These are phyloP conservation scores for Scheffersomyces illinoinensis DNA, from an alignment of 1,139 yeast species.

Conservation along the genomic window DNA sequence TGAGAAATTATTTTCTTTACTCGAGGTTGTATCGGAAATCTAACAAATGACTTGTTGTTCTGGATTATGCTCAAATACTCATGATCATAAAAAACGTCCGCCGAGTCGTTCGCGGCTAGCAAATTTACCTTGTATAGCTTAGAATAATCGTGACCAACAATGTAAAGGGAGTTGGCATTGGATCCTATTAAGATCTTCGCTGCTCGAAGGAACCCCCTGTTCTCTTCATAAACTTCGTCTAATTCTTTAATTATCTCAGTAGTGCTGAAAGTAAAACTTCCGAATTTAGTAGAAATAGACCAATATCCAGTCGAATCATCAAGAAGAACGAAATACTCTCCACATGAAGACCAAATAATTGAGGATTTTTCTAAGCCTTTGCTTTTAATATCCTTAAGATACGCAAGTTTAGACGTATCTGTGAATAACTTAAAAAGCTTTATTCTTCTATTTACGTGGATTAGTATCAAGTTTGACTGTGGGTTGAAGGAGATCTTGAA, in stretches of 20 bases:
- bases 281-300: conserved; percentile 39
- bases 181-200: conserved; percentile 23
- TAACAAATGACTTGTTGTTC: conserved; percentile 18
- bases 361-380: conserved; percentile 4
- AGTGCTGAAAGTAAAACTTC: conserved; percentile 33
- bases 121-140: conserved; percentile 25
- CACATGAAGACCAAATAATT: conserved; percentile 38
- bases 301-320: conserved; percentile 26
- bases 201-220: conserved; percentile 24
- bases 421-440: conserved; percentile 15
- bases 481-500: conserved; percentile 25
- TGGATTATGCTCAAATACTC: conserved; percentile 30
- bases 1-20: conserved; percentile 28
- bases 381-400: conserved; percentile 12
- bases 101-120: conserved; percentile 14
- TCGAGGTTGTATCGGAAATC: conserved; percentile 34
- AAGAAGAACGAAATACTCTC: conserved; percentile 30
- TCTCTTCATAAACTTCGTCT: conserved; percentile 15
- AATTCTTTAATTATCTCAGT: conserved; percentile 24
- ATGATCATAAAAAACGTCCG: conserved; percentile 23
- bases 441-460: conserved; percentile 10
- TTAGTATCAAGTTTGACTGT: conserved; percentile 21
- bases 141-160: conserved; percentile 20
- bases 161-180: conserved; percentile 26
- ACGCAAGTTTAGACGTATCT: conserved; percentile 7